Evolutionary conservation across 768 basidiomycete genomes (phyloP), one percentile per base, ranked within the genome.

Genomic region (Kondoa malvinella): DNA sequence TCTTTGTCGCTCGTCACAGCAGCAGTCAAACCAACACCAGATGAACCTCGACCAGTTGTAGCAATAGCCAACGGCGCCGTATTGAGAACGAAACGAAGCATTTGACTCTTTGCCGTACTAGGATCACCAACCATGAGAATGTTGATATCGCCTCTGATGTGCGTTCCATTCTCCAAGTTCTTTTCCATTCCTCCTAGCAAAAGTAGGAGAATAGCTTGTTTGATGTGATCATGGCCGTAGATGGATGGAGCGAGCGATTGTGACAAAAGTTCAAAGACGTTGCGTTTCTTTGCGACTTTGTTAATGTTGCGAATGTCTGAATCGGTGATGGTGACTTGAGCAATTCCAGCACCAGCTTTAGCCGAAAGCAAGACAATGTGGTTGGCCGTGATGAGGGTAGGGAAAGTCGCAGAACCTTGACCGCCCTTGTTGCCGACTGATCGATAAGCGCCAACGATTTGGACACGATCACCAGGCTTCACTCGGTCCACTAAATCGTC

Each of bases 41-140:
- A 95, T 74, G 87, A 89, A 70, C 95, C 95, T 74, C 95, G 83
- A 69, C 95, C 95, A 15, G 95, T 99, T 15, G 95, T 99, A 3
- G 95, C 95, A 74, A 99, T 97, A 4, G 95, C 95, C 58, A 99
- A 81, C 32, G 94, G 94, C 2, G 95, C 95, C 4, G 89, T 97
- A 72, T 88, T 86, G 69, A 99, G 83, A 61, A 99, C 89, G 76
- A 99, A 97, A 66, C 95, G 87, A 65, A 99, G 82, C 74, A 99
- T 80, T 76, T 99, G 95, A 50, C 87, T 89, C 79, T 99, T 99
- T 25, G 95, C 95, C 0, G 95, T 99, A n/a, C 87, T 89, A 8
- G 95, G 95, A 78, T 99, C 95, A 70, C 95, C 95, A 68, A 99
- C 92, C 94, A 99, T 97, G 73, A 99, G 84, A 75, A 97, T 81